Conservation (phyloP, 306 rosid species). For the Astragalus membranaceus region DNA sequence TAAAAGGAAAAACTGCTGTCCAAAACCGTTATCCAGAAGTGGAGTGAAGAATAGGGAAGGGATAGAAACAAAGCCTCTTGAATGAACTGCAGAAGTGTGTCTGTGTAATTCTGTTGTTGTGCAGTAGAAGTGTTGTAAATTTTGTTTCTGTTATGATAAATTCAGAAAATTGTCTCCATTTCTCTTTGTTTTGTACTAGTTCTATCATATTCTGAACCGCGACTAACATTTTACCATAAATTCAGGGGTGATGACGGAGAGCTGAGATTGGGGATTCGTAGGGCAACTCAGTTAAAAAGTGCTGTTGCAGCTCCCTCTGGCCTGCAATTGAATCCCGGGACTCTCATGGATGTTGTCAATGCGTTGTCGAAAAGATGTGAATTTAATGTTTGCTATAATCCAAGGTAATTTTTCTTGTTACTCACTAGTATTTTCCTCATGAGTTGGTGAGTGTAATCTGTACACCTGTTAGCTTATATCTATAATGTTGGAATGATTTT, state of each 20-base stretch:
- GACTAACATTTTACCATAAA: neutral
- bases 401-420: constrained; percentile 47
- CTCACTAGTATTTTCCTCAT: neutral
- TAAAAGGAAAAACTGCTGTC: too few relatives aligned
- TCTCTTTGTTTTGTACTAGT: too few relatives aligned
- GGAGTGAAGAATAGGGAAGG: too few relatives aligned
- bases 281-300: constrained; percentile 77
- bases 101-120: too few relatives aligned
- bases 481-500: neutral
- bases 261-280: constrained; percentile 79
- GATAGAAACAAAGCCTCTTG: too few relatives aligned
- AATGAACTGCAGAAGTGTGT: too few relatives aligned
- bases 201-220: neutral
- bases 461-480: neutral
- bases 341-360: constrained; percentile 54
- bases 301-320: constrained; percentile 39
- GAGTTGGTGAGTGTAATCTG: neutral
- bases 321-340: constrained; percentile 48
- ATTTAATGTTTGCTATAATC: constrained; percentile 73
- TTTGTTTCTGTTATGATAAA: too few relatives aligned
- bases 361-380: constrained; percentile 55
- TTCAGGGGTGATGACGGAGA: constrained; percentile 88
- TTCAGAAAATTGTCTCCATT: too few relatives aligned
- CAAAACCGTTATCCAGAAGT: too few relatives aligned
- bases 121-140: too few relatives aligned